Conservation (phyloP, 176 grass and related monocot genomes). For the Phoenix roebelenii region DNA sequence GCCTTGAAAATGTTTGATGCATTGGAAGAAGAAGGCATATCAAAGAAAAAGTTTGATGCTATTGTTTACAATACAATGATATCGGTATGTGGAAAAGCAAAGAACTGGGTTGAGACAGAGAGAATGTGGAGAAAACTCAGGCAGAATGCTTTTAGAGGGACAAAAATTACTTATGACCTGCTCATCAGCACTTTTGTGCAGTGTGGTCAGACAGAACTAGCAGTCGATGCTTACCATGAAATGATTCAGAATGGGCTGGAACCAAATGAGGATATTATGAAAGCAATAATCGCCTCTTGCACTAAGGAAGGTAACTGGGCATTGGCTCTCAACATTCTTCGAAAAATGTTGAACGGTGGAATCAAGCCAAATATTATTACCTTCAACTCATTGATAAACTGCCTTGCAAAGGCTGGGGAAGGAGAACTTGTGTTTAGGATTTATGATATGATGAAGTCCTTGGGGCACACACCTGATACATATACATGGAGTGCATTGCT, state of each 20-base stretch:
- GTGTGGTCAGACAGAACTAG: constrained; percentile 64
- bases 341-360: constrained; percentile 57
- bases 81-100: constrained; percentile 57
- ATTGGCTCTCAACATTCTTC: constrained; percentile 44
- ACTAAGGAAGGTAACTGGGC: constrained; percentile 83
- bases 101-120: constrained; percentile 62
- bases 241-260: constrained; percentile 44
- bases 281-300: constrained; percentile 74
- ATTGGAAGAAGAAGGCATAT: constrained; percentile 31
- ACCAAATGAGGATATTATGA: constrained; percentile 70
- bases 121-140: constrained; percentile 60
- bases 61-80: constrained; percentile 92
- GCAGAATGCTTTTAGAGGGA: constrained; percentile 42
- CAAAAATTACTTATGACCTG: constrained; percentile 67
- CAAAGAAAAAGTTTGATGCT: constrained; percentile 44
- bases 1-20: constrained; percentile 51
- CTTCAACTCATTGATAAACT: constrained; percentile 85
- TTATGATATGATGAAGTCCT: constrained; percentile 56
- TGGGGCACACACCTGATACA: constrained; percentile 54
- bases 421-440: constrained; percentile 72
- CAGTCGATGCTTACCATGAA: constrained; percentile 66
- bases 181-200: constrained; percentile 86
- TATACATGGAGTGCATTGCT: constrained; percentile 86
- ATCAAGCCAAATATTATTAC: constrained; percentile 70
- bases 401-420: constrained; percentile 63